phyloP scores from a whole-genome alignment of 257 asterid species.

The Nicotiana tabacum region DNA sequence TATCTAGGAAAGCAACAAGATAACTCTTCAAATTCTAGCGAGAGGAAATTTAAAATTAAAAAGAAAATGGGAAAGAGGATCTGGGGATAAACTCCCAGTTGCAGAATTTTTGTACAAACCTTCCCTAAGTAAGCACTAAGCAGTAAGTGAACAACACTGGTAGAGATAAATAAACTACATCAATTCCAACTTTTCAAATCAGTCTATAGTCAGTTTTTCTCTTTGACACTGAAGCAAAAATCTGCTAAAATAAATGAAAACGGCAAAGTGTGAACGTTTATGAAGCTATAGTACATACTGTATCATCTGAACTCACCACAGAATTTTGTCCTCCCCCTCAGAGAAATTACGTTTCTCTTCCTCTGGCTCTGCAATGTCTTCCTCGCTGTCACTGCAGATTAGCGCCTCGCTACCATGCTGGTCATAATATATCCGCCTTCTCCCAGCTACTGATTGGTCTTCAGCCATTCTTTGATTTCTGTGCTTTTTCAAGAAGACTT shows the following conservation, averaged over 20 bases:
- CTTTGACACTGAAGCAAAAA: background rate
- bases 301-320: constrained; percentile 39
- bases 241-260: background rate
- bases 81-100: background rate
- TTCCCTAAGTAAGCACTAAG: background rate
- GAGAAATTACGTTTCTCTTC: constrained; percentile 70
- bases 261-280: background rate
- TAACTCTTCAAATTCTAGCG: background rate
- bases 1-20: constrained; percentile 2
- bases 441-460: constrained; percentile 90
- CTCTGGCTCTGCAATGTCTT: constrained; percentile 57
- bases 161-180: background rate
- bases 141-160: background rate
- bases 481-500: constrained; percentile 47
- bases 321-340: constrained; percentile 72
- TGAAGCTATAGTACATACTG: background rate
- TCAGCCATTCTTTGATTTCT: constrained; percentile 97
- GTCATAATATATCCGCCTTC: constrained; percentile 88
- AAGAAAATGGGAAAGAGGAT: background rate
- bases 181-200: background rate
- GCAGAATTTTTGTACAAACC: background rate
- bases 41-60: background rate
- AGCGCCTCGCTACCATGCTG: constrained; percentile 86
- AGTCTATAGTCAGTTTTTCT: background rate
- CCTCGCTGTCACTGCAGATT: constrained; percentile 97